Base-by-base conservation (phyloP, 2,329 filamentous ascomycete genomes). In the Thelonectria olida region DNA sequence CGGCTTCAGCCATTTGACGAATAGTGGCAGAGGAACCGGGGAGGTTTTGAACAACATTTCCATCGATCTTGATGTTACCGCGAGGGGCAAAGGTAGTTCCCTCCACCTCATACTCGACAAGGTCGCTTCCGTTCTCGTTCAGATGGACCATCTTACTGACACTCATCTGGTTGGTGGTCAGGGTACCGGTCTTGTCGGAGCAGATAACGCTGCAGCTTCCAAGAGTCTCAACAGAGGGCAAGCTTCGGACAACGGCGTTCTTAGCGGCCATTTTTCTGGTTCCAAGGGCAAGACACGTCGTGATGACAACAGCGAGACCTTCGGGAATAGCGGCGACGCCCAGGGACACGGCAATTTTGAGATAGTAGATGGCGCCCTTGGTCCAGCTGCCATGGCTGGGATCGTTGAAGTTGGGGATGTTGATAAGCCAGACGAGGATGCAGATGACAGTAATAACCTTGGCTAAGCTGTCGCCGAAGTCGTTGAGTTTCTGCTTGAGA, bases 131-230 rank as follows among this genome's bases (percentile, higher is more conserved):
- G 61, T 86, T 79, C 67, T 91, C 88, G 71, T 87, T 90, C 68
- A 99, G 84, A 75, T 94, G 92, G 48, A 97, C 92, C 57, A 98
- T 81, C 80, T 95, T 97, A 82, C 90, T 96, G 58, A 97, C 96
- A 74, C 96, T 98, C 96, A 99, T 99, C 80, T 98, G 94, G 81
- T 99, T 99, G 39, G 96, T 99, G 10, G 96, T 99, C 75, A 99
- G 81, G 49, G 96, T 99, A 70, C 96, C 96, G 5, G 96, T 99
- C 85, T 99, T 99, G 84, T 99, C 96, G 4, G 96, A 99, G 83
- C 96, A 99, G 76, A 99, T 97, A 58, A 99, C 94, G 74, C 96
- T 99, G 87, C 96, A 99, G 85, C 96, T 99, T 75, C 96, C 96
- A 54, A 99, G 85, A 12, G 96, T 99, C 80, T 99, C 96, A 53